Evolutionary conservation across 805 yeast genomes (phyloP).

Genomic region (Nadsonia fulvescens): DNA sequence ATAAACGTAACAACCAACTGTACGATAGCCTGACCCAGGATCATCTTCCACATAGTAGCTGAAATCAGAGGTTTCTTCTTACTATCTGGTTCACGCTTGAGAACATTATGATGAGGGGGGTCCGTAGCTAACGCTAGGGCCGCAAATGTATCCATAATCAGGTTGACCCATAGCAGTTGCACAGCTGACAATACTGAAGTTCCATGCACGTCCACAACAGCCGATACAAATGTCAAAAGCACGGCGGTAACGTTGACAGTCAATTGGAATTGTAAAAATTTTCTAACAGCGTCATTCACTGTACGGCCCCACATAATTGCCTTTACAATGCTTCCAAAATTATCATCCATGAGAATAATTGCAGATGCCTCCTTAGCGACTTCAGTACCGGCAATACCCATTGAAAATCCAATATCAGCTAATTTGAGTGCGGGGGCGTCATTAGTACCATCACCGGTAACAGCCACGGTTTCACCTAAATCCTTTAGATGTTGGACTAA

Average conservation of each 20-base stretch:
- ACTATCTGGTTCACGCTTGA: conserved; percentile 72
- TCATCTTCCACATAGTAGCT: conserved; percentile 97
- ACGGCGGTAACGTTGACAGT: conserved; percentile 98
- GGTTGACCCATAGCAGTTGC: conserved; percentile 90
- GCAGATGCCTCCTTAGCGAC: conserved; percentile 97
- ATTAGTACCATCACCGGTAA: conserved; percentile 98
- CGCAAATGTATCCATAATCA: conserved; percentile 96
- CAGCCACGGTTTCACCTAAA: conserved; percentile 90
- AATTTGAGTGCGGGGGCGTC: conserved; percentile 95
- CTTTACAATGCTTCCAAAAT: conserved; percentile 83
- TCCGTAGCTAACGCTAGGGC: conserved; percentile 96
- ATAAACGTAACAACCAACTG: conserved; percentile 70
- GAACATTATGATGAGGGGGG: conserved; percentile 70
- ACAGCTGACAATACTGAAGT: conserved; percentile 89
- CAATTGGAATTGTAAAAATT: conserved; percentile 88
- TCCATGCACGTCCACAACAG: conserved; percentile 68
- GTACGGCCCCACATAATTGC: conserved; percentile 99
- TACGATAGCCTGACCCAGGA: conserved; percentile 62
- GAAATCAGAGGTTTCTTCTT: conserved; percentile 65
- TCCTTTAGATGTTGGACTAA: conserved; percentile 65
- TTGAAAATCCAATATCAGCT: conserved; percentile 96
- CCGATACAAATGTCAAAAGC: conserved; percentile 77
- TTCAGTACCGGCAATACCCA: conserved; percentile 98
- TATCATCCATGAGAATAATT: conserved; percentile 83
- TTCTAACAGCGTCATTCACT: conserved; percentile 83